phyloP scores from a whole-genome alignment of 768 basidiomycete species.

The Rhodotorula sphaerocarpa region DNA sequence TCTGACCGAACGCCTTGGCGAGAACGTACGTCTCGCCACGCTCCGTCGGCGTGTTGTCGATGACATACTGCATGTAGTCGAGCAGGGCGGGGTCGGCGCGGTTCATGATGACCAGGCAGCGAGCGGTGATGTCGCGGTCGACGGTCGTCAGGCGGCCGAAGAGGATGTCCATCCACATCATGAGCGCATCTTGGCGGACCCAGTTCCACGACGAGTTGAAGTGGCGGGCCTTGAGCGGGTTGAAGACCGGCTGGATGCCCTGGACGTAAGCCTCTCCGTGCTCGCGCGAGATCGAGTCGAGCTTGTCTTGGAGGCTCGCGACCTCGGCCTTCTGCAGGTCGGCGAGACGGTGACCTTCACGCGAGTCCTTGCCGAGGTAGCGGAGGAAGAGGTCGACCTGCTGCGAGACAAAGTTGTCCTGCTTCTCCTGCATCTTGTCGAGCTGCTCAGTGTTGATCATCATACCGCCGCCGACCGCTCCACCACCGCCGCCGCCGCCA shows the following conservation, averaged over 20 bases:
- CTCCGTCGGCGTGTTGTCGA: slow-evolving; percentile 65
- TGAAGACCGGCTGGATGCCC: slow-evolving; percentile 89
- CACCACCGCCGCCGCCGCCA: slow-evolving; percentile 56
- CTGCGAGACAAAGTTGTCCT: slow-evolving; percentile 81
- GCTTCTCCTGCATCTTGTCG: slow-evolving; percentile 87
- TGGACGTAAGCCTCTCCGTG: slow-evolving; percentile 90
- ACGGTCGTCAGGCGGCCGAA: slow-evolving; percentile 88
- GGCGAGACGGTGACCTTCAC: slow-evolving; percentile 79
- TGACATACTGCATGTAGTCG: slow-evolving; percentile 91
- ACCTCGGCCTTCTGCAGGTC: slow-evolving; percentile 75
- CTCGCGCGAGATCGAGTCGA: slow-evolving; percentile 80
- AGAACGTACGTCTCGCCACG: slow-evolving; percentile 79
- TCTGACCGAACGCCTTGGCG: slow-evolving; percentile 95
- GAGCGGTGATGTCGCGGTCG: slow-evolving; percentile 86
- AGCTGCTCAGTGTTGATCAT: slow-evolving; percentile 98
- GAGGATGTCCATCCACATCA: slow-evolving; percentile 96
- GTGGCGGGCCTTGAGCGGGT: slow-evolving; percentile 88
- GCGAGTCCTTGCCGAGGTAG: slow-evolving; percentile 85
- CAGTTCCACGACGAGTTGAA: slow-evolving; percentile 99
- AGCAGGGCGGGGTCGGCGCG: slow-evolving; percentile 86
- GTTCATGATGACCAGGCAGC: slow-evolving; percentile 95
- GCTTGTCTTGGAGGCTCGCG: slow-evolving; percentile 64
- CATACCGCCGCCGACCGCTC: slow-evolving; percentile 61
- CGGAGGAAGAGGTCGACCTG: slow-evolving; percentile 96
- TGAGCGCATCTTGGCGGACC: slow-evolving; percentile 90